Evolutionary conservation across 495 filamentous ascomycete species (phyloP), one percentile per base, ranked within the genome.

Genomic region (Penicilliopsis zonata): DNA sequence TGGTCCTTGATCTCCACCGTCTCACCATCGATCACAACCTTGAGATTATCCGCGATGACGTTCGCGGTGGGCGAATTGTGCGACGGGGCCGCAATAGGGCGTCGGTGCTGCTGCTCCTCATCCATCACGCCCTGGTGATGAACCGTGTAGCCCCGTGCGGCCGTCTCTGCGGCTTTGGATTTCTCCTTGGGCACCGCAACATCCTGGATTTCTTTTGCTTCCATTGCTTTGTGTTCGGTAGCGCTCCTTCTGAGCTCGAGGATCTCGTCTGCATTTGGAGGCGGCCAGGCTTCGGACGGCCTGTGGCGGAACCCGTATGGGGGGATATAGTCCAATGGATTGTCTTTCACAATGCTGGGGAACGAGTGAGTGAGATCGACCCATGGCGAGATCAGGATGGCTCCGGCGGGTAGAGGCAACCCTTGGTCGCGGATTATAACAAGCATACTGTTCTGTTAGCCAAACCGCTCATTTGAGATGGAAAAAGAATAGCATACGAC

Each of bases 311-410:
- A 96, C 0, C 88, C 88, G 37, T 78, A 74, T 0, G 76, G 53
- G 10, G 88, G 88, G 15, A 96, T 86, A 43, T 94, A 96, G 46
- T 96, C 88, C 10, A 74, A 52, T 1, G 74, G 73, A 37, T 71
- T 77, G 25, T 86, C 77, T 10, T 61, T 67, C 9, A 76, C 74
- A 22, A 94, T 74, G 41, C 86, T 94, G 0, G 88, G 88, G 43
- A 95, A 95, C 0, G 84, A 92, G 51, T 95, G 88, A 7, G 83
- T 93, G 19, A 95, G 55, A 50, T 96, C 88, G 2, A 82, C 84
- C 88, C 88, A 96, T 0, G 88, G 88, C 17, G 81, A 87, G 27
- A 96, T 81, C 36, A 96, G 57, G 24, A 96, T 78, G 10, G 80
- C 88, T 3, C 88, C 88, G 6, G 88, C 88, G 0, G 88, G 88